These are phyloP conservation scores for Tricholoma furcatifolium DNA, from an alignment of 768 basidiomycete species.

Conservation along the genomic window DNA sequence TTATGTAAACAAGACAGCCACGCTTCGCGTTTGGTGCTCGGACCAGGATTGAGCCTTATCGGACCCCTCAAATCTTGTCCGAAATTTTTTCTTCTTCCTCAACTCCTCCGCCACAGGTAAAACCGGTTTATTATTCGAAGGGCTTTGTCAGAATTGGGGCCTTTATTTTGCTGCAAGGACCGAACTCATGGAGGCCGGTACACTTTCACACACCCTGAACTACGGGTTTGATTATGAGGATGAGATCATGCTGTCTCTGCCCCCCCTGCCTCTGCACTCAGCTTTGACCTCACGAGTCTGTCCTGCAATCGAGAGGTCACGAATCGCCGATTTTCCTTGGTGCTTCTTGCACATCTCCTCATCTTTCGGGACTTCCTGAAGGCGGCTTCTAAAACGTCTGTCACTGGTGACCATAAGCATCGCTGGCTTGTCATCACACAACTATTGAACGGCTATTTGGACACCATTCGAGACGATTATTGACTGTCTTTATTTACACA, in stretches of 20 bases:
- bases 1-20: no score
- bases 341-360: background rate
- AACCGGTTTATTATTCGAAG: conserved; percentile 5
- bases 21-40: no score
- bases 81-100: no score
- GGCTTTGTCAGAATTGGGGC: conserved; percentile 9
- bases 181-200: background rate
- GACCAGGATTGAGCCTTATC: no score
- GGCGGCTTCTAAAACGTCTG: background rate
- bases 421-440: conserved; percentile 2
- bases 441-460: background rate
- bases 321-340: background rate
- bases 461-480: background rate
- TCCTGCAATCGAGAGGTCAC: background rate
- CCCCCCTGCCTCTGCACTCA: background rate
- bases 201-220: background rate
- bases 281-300: background rate
- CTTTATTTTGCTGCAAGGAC: background rate
- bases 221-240: background rate
- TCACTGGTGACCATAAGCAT: background rate
- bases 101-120: conserved; percentile 4
- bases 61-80: no score
- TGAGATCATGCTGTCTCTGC: background rate
- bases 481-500: no score
- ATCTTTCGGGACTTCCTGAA: background rate